Evolutionary conservation across 805 yeast species (phyloP).

Genomic region (Wickerhamomyces sydowiorum): DNA sequence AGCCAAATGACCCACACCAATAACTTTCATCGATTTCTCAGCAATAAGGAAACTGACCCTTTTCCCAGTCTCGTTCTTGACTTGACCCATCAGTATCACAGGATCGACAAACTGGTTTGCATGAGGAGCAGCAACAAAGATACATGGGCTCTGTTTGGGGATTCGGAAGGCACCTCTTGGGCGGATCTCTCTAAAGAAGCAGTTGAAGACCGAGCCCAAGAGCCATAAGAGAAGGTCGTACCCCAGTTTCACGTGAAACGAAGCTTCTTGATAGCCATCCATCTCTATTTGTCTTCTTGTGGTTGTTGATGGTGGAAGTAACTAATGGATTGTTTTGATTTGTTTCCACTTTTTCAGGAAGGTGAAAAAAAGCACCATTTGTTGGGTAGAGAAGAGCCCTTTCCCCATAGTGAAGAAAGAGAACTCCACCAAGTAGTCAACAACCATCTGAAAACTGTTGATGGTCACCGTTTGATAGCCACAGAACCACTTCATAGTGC

Average conservation of each 20-base stretch:
- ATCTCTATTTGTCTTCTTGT: neutral
- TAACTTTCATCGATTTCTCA: conserved; percentile 61
- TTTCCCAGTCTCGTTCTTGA: conserved; percentile 58
- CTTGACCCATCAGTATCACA: conserved; percentile 77
- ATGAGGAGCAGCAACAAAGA: conserved; percentile 95
- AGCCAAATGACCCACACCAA: conserved; percentile 71
- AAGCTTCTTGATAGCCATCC: conserved; percentile 21
- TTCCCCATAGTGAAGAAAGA: no score
- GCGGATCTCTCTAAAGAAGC: conserved; percentile 84
- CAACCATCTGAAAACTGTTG: no score
- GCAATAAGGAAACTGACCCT: conserved; percentile 82
- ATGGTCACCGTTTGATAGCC: no score
- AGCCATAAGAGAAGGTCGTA: conserved; percentile 51
- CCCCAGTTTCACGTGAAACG: conserved; percentile 30
- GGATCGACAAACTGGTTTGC: conserved; percentile 89
- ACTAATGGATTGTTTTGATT: no score
- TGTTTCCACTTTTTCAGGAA: no score
- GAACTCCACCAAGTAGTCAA: no score
- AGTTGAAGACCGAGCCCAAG: conserved; percentile 43
- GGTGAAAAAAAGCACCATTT: no score
- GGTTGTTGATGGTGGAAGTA: neutral
- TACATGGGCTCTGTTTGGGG: conserved; percentile 72
- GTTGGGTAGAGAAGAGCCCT: no score
- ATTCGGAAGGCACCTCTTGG: conserved; percentile 80
- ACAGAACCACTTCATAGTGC: no score